phyloP scores from a whole-genome alignment of 495 filamentous ascomycete species.

The Xylaria sp. region DNA sequence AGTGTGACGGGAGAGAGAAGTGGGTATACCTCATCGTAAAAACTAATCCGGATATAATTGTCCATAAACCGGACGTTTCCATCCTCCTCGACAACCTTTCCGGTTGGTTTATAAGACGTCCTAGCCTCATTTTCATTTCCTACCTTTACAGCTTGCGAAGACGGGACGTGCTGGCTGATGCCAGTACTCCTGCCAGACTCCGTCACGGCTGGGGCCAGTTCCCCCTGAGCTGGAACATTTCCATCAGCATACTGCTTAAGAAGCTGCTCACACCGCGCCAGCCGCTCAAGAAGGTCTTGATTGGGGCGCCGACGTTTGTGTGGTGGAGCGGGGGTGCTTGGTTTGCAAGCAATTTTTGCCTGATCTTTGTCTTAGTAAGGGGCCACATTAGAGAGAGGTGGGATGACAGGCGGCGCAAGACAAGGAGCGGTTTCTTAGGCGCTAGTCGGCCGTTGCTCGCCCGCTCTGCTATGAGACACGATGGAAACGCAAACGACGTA shows the following conservation, averaged over 20 bases:
- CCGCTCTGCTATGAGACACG: too few relatives aligned
- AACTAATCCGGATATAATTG: conserved; percentile 40
- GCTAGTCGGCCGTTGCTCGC: too few relatives aligned
- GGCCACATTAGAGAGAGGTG: background rate
- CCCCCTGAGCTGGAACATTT: conserved; percentile 10
- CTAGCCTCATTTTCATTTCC: background rate
- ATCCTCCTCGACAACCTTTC: conserved; percentile 47
- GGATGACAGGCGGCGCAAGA: conserved; percentile 7
- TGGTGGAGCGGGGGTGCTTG: conserved; percentile 50
- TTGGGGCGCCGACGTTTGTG: conserved; percentile 49
- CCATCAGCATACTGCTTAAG: conserved; percentile 46
- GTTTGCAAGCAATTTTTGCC: conserved; percentile 49
- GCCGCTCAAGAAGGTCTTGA: conserved; percentile 52
- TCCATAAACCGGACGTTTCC: conserved; percentile 50
- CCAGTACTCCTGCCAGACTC: background rate
- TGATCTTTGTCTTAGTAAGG: conserved; percentile 28
- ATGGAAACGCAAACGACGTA: too few relatives aligned
- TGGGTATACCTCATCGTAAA: conserved; percentile 47
- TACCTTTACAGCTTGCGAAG: background rate
- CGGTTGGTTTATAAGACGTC: conserved; percentile 29
- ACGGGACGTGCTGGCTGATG: background rate
- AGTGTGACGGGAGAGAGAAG: background rate
- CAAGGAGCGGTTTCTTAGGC: too few relatives aligned
- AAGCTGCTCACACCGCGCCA: conserved; percentile 50
- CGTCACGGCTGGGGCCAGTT: background rate